Base-by-base conservation (phyloP, 1,284 basidiomycete species). In the Austropuccinia psidii region DNA sequence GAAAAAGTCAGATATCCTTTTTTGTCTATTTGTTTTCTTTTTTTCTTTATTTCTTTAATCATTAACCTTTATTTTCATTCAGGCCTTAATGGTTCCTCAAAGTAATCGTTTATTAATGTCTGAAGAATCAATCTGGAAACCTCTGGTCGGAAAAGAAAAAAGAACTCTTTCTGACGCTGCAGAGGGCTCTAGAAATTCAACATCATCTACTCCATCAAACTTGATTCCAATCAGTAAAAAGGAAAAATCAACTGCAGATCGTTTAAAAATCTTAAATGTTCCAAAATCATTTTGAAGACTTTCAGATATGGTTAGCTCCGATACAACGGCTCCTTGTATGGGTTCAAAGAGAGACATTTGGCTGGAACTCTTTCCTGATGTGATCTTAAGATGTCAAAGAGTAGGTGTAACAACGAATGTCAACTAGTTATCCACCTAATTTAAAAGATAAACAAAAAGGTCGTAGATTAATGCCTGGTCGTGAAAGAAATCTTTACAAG, bases 351-450 rank as follows among this genome's bases (percentile, higher is more conserved):
- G 89, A 79, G 94, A 98, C 77, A 79, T 93, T 62, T 98, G 95
- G 95, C 84, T 95, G 68, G 90, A 98, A 0, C 86, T 88, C 15
- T 98, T 98, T 83, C 93, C 93, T 70, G 95, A 98, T 80, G 94
- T 98, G 55, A 89, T 93, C 13, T 83, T 98, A 54, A 86, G 92
- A 64, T 98, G 94, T 80, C 91, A 94, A 79, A 85, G 91, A 66
- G 89, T 88, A 1, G 95, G 95, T 11, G 89, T 89, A 9, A 98
- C 95, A n/a, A 0, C 89, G 88, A 4, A 80, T 97, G 60, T 93
- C 93, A 0, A 82, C 96, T 19, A 55, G 35, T 33, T 64, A 62
- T 64, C 49, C 49, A 3, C 54, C 45, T 13, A 35, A 29, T 27
- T 19, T 49, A 60, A 64, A 54, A 54, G 60, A 62, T n/a, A 73